Conservation (phyloP, 345 rosid genomes). For the Heritiera fomes region DNA sequence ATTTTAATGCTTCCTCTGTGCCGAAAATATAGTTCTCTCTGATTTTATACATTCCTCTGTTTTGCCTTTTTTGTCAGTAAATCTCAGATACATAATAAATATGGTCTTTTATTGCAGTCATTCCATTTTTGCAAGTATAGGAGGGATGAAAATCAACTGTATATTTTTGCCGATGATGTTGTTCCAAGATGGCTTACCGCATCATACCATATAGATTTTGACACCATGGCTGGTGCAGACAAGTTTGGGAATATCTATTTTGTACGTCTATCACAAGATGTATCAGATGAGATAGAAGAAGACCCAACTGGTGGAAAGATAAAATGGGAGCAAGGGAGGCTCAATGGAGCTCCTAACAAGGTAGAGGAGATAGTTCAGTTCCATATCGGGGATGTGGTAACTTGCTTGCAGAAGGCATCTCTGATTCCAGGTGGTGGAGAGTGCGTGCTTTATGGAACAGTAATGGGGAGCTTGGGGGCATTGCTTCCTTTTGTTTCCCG, state of each 20-base stretch:
- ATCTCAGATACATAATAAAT: not conserved
- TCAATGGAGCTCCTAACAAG: slow-evolving; percentile 97
- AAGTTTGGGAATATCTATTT: slow-evolving; percentile 92
- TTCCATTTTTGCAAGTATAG: slow-evolving; percentile 99
- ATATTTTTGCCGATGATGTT: slow-evolving; percentile 90
- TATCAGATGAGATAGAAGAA: slow-evolving; percentile 96
- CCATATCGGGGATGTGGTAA: slow-evolving; percentile 84
- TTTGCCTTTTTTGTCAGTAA: slow-evolving; percentile 9
- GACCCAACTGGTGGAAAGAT: slow-evolving; percentile 98
- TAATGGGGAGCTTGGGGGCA: slow-evolving; percentile 94
- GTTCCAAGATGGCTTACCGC: slow-evolving; percentile 99
- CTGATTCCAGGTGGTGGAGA: slow-evolving; percentile 95
- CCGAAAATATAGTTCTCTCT: not conserved
- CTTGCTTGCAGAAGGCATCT: slow-evolving; percentile 86
- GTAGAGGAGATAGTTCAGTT: slow-evolving; percentile 94
- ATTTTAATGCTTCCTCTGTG: not conserved
- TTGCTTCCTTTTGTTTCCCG: slow-evolving; percentile 89
- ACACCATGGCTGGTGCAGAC: slow-evolving; percentile 96
- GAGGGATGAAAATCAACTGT: slow-evolving; percentile 94
- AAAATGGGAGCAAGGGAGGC: slow-evolving; percentile 98
- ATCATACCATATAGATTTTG: slow-evolving; percentile 84
- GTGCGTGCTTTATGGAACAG: slow-evolving; percentile 84
- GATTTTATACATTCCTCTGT: not conserved
- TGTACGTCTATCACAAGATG: slow-evolving; percentile 86
- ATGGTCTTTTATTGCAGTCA: slow-evolving; percentile 56